Evolutionary conservation across 176 grass and related monocot genomes (phyloP).

Genomic region (Ananas comosus): DNA sequence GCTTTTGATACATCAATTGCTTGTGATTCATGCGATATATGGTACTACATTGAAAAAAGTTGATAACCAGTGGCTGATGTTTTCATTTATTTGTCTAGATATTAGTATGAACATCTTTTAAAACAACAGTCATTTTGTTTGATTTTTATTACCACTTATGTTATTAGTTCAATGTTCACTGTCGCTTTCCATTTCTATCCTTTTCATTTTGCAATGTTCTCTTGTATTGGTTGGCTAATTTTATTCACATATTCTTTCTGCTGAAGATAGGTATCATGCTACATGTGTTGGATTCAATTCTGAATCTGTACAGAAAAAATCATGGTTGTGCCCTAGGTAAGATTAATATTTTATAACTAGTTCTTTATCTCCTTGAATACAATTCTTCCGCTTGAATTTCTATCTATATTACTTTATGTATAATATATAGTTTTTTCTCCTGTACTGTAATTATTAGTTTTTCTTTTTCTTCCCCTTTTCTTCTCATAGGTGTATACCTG

Average conservation of each 20-base stretch:
- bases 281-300: slow-evolving; percentile 77
- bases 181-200: no score
- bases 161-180: no score
- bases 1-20: slow-evolving; percentile 88
- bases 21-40: slow-evolving; percentile 95
- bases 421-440: slow-evolving; percentile 5
- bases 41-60: slow-evolving; percentile 30
- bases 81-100: no score
- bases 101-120: no score
- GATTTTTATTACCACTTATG: no score
- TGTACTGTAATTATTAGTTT: not conserved
- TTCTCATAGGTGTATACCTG: slow-evolving; percentile 35
- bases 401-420: not conserved
- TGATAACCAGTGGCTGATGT: no score
- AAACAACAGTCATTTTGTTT: no score
- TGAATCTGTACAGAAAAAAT: slow-evolving; percentile 39
- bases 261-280: slow-evolving; percentile 85
- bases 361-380: slow-evolving; percentile 3
- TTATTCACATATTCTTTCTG: slow-evolving; percentile 23
- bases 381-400: not conserved
- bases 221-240: slow-evolving; percentile 16
- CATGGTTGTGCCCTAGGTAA: slow-evolving; percentile 95
- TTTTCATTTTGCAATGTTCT: not conserved
- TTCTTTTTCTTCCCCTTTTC: slow-evolving; percentile 1
- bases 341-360: slow-evolving; percentile 9